Percentiles rank a stretch among this genome's conserved stretches.
phyloP scores from a whole-genome alignment of 495 filamentous ascomycete genomes.

The Echria macrotheca region DNA sequence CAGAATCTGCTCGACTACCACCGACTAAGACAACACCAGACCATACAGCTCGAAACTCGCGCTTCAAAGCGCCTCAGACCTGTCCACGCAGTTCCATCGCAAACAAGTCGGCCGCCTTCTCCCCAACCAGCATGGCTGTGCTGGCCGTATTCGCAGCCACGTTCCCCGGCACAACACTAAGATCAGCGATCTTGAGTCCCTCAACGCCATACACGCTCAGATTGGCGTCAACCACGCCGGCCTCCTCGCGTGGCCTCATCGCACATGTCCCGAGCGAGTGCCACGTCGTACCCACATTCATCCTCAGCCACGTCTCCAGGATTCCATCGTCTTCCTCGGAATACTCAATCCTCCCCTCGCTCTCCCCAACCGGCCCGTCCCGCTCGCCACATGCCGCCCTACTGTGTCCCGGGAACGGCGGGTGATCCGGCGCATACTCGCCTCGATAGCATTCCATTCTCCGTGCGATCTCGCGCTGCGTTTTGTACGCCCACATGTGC shows the following conservation, averaged over 20 bases:
- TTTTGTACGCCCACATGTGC: constrained; percentile 50
- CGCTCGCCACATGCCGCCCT: constrained; percentile 40
- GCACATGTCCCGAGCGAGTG: constrained; percentile 23
- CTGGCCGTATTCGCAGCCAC: constrained; percentile 58
- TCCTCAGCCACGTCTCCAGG: constrained; percentile 14
- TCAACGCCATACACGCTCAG: constrained; percentile 17
- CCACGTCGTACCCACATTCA: constrained; percentile 20
- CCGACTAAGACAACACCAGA: background rate
- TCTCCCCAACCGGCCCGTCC: constrained; percentile 17
- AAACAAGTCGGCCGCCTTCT: constrained; percentile 56
- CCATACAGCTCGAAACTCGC: background rate
- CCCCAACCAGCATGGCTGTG: constrained; percentile 53
- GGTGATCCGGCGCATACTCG: constrained; percentile 46
- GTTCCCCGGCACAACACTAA: constrained; percentile 52
- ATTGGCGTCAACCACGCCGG: constrained; percentile 16
- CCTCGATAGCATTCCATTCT: constrained; percentile 49
- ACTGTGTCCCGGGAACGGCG: constrained; percentile 42
- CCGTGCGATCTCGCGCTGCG: constrained; percentile 49
- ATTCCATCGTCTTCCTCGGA: constrained; percentile 45
- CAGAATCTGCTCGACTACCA: too few species aligned
- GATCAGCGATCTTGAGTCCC: constrained; percentile 22
- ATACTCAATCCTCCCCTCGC: constrained; percentile 20
- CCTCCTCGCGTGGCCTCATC: constrained; percentile 15
- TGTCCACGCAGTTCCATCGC: constrained; percentile 30
- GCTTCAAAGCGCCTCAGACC: background rate